These are phyloP conservation scores for Kingdonia uniflora DNA, from an alignment of 164 flowering plant genomes.

Conservation along the genomic window DNA sequence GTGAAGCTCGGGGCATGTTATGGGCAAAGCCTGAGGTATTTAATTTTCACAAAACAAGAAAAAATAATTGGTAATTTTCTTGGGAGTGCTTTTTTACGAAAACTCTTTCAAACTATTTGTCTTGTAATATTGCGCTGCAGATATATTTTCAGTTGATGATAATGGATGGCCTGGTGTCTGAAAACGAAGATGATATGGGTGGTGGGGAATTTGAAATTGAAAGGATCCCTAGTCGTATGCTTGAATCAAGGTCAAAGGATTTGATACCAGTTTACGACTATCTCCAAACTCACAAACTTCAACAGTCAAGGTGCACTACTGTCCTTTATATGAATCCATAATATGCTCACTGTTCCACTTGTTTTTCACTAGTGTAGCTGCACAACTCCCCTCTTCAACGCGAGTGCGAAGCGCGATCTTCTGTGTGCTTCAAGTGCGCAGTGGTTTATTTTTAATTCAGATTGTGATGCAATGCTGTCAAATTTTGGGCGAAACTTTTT, in stretches of 20 bases:
- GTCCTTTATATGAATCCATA: too few species aligned
- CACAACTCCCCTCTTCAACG: too few species aligned
- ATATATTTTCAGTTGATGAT: slow-evolving; percentile 44
- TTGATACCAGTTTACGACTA: slow-evolving; percentile 53
- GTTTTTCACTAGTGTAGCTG: too few species aligned
- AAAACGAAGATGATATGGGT: slow-evolving; percentile 14
- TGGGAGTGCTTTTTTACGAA: neutral
- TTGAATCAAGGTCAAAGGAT: slow-evolving; percentile 53
- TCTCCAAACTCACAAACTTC: slow-evolving; percentile 26
- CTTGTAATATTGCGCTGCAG: slow-evolving; percentile 22
- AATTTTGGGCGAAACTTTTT: too few species aligned
- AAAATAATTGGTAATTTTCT: too few species aligned
- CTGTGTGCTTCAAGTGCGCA: too few species aligned
- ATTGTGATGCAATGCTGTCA: too few species aligned
- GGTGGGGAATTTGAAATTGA: slow-evolving; percentile 69
- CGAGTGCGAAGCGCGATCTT: too few species aligned
- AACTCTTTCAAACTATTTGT: neutral
- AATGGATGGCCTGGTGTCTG: slow-evolving; percentile 18
- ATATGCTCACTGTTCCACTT: too few species aligned
- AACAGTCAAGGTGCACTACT: slow-evolving; percentile 38
- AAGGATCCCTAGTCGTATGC: slow-evolving; percentile 29
- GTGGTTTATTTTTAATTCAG: too few species aligned
- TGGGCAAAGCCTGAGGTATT: slow-evolving; percentile 68
- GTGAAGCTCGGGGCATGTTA: slow-evolving; percentile 33
- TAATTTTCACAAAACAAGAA: too few species aligned